Conservation (phyloP, 2,329 filamentous ascomycete genomes). For the Lasiodiplodia theobromae region DNA sequence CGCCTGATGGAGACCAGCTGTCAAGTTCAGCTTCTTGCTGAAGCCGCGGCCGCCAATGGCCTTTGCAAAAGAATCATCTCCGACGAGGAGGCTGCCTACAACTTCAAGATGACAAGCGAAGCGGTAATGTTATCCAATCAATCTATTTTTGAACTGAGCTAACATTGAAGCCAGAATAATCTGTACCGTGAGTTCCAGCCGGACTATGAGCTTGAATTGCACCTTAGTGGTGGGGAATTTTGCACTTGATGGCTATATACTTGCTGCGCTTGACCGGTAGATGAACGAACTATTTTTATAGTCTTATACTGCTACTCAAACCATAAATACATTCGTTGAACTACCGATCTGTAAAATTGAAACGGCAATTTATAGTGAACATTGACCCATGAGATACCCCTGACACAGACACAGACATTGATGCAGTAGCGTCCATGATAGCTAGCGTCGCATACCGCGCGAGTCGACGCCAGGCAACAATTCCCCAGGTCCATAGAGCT, state of each 20-base stretch:
- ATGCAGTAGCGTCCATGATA: too few species aligned
- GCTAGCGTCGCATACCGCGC: too few species aligned
- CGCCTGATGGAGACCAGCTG: conserved; percentile 73
- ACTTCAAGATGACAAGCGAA: conserved; percentile 57
- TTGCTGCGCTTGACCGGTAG: neutral
- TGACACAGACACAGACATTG: too few species aligned
- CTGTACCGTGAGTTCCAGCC: conserved; percentile 61
- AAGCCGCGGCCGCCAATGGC: conserved; percentile 69
- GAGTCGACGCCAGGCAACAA: too few species aligned
- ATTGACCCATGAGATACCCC: too few species aligned
- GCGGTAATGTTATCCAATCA: conserved; percentile 31
- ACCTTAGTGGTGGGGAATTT: conserved; percentile 22
- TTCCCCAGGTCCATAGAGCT: too few species aligned
- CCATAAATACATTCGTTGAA: too few species aligned
- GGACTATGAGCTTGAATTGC: conserved; percentile 48
- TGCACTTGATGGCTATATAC: neutral
- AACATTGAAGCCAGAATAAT: conserved; percentile 41
- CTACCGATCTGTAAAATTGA: too few species aligned
- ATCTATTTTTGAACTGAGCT: neutral
- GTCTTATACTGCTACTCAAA: too few species aligned
- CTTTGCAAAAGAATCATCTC: conserved; percentile 60
- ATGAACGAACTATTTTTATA: neutral
- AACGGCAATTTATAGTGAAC: too few species aligned
- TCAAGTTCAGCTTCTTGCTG: conserved; percentile 70
- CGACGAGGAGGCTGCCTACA: conserved; percentile 63